Conservation (phyloP, 225 moss, liverwort and hornwort species). For the Bryum argenteum region DNA sequence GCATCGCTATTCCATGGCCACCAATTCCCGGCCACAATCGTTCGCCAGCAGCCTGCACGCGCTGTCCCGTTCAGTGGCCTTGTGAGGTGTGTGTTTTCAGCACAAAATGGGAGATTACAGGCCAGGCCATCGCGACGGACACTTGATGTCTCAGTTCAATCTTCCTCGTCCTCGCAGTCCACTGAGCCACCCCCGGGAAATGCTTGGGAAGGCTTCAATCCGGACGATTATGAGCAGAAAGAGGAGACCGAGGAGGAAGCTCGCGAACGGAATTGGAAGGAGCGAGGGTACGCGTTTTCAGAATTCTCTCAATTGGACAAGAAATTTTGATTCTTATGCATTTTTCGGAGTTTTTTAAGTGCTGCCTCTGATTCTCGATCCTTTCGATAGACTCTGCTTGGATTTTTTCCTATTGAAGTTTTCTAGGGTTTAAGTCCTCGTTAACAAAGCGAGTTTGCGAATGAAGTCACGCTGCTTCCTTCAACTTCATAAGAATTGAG, state of each 20-base stretch:
- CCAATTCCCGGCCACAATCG: slow-evolving; percentile 3
- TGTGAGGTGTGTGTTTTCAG: slow-evolving; percentile 46
- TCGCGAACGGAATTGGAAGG: slow-evolving; percentile 82
- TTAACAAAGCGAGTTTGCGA: not conserved
- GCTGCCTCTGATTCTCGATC: not conserved
- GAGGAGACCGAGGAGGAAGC: slow-evolving; percentile 90
- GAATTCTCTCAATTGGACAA: slow-evolving; percentile 4
- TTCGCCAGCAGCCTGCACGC: slow-evolving; percentile 1
- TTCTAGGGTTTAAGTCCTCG: slow-evolving; percentile 10
- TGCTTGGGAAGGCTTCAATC: slow-evolving; percentile 45
- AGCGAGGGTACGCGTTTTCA: slow-evolving; percentile 56
- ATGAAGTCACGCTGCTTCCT: not conserved
- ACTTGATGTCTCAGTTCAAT: slow-evolving; percentile 22
- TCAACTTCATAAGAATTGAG: not conserved
- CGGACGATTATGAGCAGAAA: slow-evolving; percentile 60
- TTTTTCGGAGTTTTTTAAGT: not conserved
- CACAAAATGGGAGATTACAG: slow-evolving; percentile 1
- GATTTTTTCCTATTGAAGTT: slow-evolving; percentile 6
- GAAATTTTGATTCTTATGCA: not conserved
- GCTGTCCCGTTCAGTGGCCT: slow-evolving; percentile 42
- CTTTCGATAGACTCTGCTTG: not conserved
- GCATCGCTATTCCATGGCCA: slow-evolving; percentile 25
- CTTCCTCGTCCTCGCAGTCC: slow-evolving; percentile 50
- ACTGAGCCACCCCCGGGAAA: slow-evolving; percentile 30
- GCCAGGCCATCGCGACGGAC: slow-evolving; percentile 11